A percentile compares a stretch with the other conserved stretches of the same genome.
phyloP scores from a whole-genome alignment of 163 green algal species.

The Scenedesmus sp. region DNA sequence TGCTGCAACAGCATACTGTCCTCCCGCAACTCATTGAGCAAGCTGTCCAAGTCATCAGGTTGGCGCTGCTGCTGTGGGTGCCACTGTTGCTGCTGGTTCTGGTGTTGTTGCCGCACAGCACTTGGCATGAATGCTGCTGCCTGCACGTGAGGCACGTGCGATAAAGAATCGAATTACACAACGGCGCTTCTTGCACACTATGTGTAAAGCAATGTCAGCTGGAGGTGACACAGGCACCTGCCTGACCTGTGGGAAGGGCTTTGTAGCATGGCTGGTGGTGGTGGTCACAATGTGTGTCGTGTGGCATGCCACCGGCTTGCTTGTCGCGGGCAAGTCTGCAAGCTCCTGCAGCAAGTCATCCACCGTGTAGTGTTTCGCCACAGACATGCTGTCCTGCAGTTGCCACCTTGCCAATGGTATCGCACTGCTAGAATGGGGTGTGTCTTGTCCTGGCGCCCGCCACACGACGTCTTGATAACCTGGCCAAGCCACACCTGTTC shows the following conservation, averaged over 20 bases:
- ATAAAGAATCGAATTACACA: background rate
- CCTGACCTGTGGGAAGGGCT: background rate
- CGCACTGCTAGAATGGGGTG: too few relatives aligned
- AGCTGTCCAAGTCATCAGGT: background rate
- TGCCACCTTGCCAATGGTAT: background rate
- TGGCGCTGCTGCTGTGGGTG: background rate
- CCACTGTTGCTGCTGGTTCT: background rate
- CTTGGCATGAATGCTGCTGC: background rate
- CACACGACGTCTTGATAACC: too few relatives aligned
- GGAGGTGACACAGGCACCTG: background rate
- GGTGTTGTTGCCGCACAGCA: background rate
- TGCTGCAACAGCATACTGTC: background rate
- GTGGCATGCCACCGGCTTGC: background rate
- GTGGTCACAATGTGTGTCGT: background rate
- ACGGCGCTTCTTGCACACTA: background rate
- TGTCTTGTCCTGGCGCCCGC: too few relatives aligned
- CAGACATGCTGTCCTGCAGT: background rate
- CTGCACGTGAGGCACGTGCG: background rate
- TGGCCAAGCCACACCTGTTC: too few relatives aligned
- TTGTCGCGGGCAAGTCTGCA: background rate
- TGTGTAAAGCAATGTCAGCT: background rate
- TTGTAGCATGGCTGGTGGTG: background rate
- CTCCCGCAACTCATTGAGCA: background rate
- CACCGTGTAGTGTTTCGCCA: background rate
- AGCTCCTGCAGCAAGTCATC: constrained; percentile 9